These are phyloP conservation scores for Pestalotiopsis sp. DNA, from an alignment of 2,329 filamentous ascomycete genomes.

Conservation along the genomic window DNA sequence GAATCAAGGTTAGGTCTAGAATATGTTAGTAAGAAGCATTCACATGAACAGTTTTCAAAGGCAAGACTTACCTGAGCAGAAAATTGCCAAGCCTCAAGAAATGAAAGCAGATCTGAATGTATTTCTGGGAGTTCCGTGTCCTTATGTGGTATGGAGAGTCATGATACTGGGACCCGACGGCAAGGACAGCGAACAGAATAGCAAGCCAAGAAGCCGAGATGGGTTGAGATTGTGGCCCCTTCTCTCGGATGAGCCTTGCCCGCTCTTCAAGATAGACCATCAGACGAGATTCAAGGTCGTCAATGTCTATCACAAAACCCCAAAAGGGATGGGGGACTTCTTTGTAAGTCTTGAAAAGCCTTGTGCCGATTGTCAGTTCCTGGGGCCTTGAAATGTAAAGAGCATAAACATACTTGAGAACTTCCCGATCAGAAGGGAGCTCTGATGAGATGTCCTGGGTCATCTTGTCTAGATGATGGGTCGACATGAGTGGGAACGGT, in stretches of 20 bases:
- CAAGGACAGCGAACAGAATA: conserved; percentile 64
- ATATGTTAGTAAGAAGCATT: background rate
- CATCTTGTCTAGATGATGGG: conserved; percentile 58
- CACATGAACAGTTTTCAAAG: background rate
- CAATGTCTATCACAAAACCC: conserved; percentile 67
- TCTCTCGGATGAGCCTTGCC: conserved; percentile 52
- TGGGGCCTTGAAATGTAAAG: background rate
- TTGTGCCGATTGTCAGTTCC: conserved; percentile 25
- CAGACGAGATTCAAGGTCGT: conserved; percentile 63
- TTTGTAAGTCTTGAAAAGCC: conserved; percentile 66
- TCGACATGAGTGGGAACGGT: conserved; percentile 67
- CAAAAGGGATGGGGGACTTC: conserved; percentile 68
- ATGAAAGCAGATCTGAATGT: conserved; percentile 65
- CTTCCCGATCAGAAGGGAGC: conserved; percentile 63
- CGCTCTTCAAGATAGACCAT: conserved; percentile 67
- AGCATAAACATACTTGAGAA: conserved; percentile 58
- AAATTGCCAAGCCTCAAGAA: conserved; percentile 65
- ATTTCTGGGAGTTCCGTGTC: conserved; percentile 59
- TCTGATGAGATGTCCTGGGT: conserved; percentile 62
- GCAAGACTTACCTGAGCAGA: conserved; percentile 47
- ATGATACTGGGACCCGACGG: conserved; percentile 66
- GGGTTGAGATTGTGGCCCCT: conserved; percentile 45
- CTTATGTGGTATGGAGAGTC: conserved; percentile 64
- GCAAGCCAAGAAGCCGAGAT: conserved; percentile 67
- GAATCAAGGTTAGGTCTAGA: conserved; percentile 64